Base-by-base conservation (phyloP, 768 basidiomycete species). In the Cystofilobasidium bisporidii region DNA sequence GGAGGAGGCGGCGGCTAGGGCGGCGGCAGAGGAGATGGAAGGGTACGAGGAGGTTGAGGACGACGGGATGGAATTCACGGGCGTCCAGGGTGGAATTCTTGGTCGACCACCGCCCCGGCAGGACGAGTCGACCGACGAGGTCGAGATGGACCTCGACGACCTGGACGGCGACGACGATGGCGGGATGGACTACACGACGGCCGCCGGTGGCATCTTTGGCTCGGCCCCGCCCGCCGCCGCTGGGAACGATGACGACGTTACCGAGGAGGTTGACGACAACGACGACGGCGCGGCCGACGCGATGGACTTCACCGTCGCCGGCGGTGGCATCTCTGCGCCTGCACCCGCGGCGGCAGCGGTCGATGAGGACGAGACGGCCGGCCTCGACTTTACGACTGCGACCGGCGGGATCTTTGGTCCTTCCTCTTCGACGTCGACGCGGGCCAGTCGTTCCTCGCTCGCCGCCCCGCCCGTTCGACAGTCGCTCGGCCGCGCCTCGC, bases 71-170 rank as follows among this genome's bases (percentile, higher is more conserved):
- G 60, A 61, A 8, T 4, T 61, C 28, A 66, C 58, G 9, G n/a
- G 26, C 9, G 65, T 22, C 36, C 41, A 30, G 14, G 65, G 65
- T 6, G 58, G 65, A 3, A 66, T 66, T 36, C 36, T 5, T 36
- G 36, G 36, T 12, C 5, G 36, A 12, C 36, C 36, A 12, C 36
- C 6, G 36, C 48, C 45, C 24, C n/a, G n/a, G n/a, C n/a, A n/a
- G 65, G 64, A 56, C 53, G 8, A 20, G 28, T 56, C 18, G 69
- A 64, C n/a, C 47, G 64, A 33, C 18, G 70, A 70, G 40, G 70
- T 69, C 3, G 75, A 73, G 53, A 73, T 76, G 69, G 73, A 73
- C n/a, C 77, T 78, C 76, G 76, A 78, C 28, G n/a, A n/a, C n/a
- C n/a, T n/a, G n/a, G n/a, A n/a, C n/a, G n/a, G n/a, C n/a, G n/a